phyloP scores from a whole-genome alignment of 352 stramenopile species.

The Phytopythium mirpurense region DNA sequence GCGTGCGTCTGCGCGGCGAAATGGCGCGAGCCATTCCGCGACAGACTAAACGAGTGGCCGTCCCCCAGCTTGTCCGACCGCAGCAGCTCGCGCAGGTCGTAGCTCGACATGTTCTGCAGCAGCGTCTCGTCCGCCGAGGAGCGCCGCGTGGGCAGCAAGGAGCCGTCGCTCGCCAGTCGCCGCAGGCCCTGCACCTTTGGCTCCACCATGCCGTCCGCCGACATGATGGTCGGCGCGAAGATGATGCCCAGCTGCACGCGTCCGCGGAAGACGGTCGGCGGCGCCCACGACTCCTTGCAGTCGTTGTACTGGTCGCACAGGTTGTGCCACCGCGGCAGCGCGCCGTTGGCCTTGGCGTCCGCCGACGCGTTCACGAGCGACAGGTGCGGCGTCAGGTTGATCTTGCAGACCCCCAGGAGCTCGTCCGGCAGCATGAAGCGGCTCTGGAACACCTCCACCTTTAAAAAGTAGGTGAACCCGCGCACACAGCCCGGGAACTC shows the following conservation, averaged over 20 bases:
- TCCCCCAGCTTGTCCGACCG: conserved; percentile 31
- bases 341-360: conserved; percentile 76
- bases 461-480: conserved; percentile 73
- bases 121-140: conserved; percentile 41
- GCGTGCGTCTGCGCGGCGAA: conserved; percentile 16
- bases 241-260: conserved; percentile 76
- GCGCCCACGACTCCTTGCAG: conserved; percentile 80
- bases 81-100: conserved; percentile 54
- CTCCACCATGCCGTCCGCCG: conserved; percentile 35
- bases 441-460: conserved; percentile 81
- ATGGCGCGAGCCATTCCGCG: conserved; percentile 11
- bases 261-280: conserved; percentile 74
- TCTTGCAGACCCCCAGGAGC: conserved; percentile 76
- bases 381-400: conserved; percentile 83
- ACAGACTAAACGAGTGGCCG: conserved; percentile 18
- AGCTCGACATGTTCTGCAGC: conserved; percentile 48
- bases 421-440: conserved; percentile 79
- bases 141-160: conserved; percentile 10
- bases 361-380: conserved; percentile 73
- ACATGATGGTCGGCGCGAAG: conserved; percentile 63
- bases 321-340: conserved; percentile 78
- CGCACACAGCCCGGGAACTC: conserved; percentile 71
- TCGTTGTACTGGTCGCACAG: conserved; percentile 87
- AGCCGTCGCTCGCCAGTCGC: conserved; percentile 29
- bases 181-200: conserved; percentile 41